A percentile compares a stretch with the other conserved stretches of the same genome.
phyloP scores from a whole-genome alignment of 352 stramenopile genomes.

The Pythium dissotocum region DNA sequence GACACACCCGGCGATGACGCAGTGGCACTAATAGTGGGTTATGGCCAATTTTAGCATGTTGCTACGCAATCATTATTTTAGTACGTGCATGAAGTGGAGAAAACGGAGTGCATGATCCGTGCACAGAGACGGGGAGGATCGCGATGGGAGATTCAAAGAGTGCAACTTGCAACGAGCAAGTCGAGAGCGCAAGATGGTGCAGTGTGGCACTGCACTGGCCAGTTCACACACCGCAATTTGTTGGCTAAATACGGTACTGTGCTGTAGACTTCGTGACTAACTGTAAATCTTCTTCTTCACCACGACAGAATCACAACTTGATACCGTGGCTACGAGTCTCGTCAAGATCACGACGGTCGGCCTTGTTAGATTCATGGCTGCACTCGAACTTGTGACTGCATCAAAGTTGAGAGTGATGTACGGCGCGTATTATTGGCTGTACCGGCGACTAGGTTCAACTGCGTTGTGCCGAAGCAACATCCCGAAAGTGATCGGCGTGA shows the following conservation, averaged over 20 bases:
- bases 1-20: background rate
- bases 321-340: too few relatives aligned
- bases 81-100: background rate
- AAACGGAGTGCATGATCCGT: background rate
- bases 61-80: background rate
- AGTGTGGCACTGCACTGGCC: background rate
- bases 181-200: background rate
- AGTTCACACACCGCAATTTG: background rate
- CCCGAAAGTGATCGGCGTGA: background rate
- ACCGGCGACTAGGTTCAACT: background rate
- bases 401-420: background rate
- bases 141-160: background rate
- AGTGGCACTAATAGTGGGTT: background rate
- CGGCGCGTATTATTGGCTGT: background rate
- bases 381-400: too few relatives aligned
- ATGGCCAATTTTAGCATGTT: background rate
- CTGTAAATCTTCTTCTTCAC: too few relatives aligned
- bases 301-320: too few relatives aligned
- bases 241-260: too few relatives aligned
- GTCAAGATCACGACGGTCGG: too few relatives aligned
- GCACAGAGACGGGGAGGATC: background rate
- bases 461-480: background rate
- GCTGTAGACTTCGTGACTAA: too few relatives aligned
- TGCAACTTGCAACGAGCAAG: background rate
- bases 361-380: too few relatives aligned